phyloP scores from a whole-genome alignment of 805 yeast species.

The Saccharomycopsis guyanensis region DNA sequence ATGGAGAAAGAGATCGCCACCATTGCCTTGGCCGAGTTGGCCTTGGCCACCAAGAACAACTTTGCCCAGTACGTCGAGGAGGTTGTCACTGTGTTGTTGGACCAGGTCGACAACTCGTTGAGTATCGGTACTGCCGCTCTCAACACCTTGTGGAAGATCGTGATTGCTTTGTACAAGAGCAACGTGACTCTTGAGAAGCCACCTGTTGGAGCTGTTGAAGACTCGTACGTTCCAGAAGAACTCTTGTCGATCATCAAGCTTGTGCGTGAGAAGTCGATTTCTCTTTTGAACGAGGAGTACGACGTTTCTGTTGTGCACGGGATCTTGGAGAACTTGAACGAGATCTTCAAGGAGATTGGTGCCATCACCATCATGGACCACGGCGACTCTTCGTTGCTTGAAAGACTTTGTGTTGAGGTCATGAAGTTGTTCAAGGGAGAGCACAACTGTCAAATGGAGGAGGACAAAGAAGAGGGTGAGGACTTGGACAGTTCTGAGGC shows the following conservation, averaged over 20 bases:
- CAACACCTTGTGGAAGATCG: conserved; percentile 74
- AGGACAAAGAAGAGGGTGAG: conserved; percentile 46
- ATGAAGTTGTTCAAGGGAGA: conserved; percentile 70
- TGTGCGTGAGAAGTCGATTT: conserved; percentile 60
- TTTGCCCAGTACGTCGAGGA: conserved; percentile 73
- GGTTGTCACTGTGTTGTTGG: conserved; percentile 53
- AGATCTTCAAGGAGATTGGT: conserved; percentile 63
- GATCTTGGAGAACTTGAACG: conserved; percentile 66
- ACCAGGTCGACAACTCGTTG: conserved; percentile 76
- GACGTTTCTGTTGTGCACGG: conserved; percentile 77
- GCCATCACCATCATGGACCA: conserved; percentile 60
- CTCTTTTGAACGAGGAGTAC: conserved; percentile 65
- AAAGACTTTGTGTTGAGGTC: conserved; percentile 61
- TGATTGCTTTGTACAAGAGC: conserved; percentile 57
- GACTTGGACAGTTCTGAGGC: conserved; percentile 51
- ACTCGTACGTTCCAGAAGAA: conserved; percentile 50
- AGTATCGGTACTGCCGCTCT: conserved; percentile 88
- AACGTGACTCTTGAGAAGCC: conserved; percentile 26
- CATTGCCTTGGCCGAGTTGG: conserved; percentile 82
- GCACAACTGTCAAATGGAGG: conserved; percentile 76
- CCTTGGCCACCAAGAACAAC: conserved; percentile 74
- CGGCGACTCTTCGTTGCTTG: conserved; percentile 51
- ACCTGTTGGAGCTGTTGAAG: conserved; percentile 58
- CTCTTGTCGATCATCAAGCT: conserved; percentile 52
- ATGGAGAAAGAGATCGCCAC: conserved; percentile 95